These are phyloP conservation scores for Penicillium egyptiacum DNA, from an alignment of 495 filamentous ascomycete species.

Conservation along the genomic window DNA sequence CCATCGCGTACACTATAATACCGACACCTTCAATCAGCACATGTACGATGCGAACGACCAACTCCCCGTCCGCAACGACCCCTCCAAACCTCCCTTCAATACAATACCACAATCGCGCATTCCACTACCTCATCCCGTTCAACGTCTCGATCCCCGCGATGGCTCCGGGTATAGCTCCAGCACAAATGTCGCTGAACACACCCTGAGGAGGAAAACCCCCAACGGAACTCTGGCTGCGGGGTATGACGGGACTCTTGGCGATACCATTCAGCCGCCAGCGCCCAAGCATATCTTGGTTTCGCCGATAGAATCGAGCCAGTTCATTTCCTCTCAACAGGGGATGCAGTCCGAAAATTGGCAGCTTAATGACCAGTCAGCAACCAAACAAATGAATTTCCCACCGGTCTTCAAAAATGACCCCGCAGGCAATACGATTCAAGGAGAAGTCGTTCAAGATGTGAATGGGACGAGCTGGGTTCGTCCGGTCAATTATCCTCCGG, in stretches of 20 bases:
- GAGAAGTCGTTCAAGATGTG: slow-evolving; percentile 37
- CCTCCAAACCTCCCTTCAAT: slow-evolving; percentile 28
- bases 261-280: slow-evolving; percentile 66
- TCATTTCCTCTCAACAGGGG: slow-evolving; percentile 30
- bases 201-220: slow-evolving; percentile 88
- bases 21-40: slow-evolving; percentile 28
- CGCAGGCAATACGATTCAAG: slow-evolving; percentile 24
- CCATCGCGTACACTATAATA: slow-evolving; percentile 41
- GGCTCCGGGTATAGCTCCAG: slow-evolving; percentile 23
- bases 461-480: slow-evolving; percentile 48
- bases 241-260: slow-evolving; percentile 83
- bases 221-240: slow-evolving; percentile 90
- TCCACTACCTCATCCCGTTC: slow-evolving; percentile 47
- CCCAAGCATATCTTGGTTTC: slow-evolving; percentile 87
- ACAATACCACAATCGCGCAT: slow-evolving; percentile 35
- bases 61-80: slow-evolving; percentile 32
- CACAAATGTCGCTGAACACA: slow-evolving; percentile 60
- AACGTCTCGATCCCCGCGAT: slow-evolving; percentile 38
- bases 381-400: slow-evolving; percentile 44
- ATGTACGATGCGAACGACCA: slow-evolving; percentile 35
- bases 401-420: slow-evolving; percentile 44
- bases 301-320: slow-evolving; percentile 45
- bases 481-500: slow-evolving; percentile 42
- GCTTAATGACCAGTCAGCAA: slow-evolving; percentile 28
- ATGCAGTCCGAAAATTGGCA: slow-evolving; percentile 37